Conservation (phyloP, 2,329 filamentous ascomycete genomes). For the Colletotrichum viniferum region DNA sequence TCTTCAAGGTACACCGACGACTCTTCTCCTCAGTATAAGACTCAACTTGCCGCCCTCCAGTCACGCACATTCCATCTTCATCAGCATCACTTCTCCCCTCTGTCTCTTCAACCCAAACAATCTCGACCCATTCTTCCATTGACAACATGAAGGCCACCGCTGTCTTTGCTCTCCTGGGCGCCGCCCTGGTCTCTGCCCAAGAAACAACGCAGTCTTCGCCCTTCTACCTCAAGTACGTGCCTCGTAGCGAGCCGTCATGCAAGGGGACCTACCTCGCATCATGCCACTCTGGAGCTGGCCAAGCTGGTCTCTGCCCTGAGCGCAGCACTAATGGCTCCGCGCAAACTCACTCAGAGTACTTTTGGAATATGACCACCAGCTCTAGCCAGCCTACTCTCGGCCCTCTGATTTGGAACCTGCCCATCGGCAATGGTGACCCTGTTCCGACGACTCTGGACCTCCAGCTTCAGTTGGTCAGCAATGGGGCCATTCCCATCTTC, state of each 20-base stretch:
- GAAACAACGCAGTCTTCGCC: not conserved
- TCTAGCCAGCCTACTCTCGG: not conserved
- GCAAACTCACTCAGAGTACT: not conserved
- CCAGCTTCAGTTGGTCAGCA: constrained; percentile 2
- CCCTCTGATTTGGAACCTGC: constrained; percentile 13
- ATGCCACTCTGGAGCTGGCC: constrained; percentile 19
- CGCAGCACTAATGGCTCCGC: not conserved
- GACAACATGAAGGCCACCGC: constrained; percentile 8
- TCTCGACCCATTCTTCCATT: not conserved
- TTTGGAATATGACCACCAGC: not conserved
- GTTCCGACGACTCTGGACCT: not conserved
- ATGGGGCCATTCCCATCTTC: constrained; percentile 17
- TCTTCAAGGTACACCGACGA: not conserved
- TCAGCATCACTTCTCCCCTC: not conserved
- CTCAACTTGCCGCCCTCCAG: not conserved
- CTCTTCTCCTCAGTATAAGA: not conserved
- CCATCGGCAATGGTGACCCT: not conserved
- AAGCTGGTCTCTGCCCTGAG: constrained; percentile 17
- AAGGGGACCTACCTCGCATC: not conserved
- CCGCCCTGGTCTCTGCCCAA: not conserved
- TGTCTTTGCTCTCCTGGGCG: not conserved
- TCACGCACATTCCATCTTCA: not conserved
- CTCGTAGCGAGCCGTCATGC: not conserved
- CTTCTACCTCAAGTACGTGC: constrained; percentile 7
- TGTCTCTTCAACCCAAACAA: not conserved